phyloP scores from a whole-genome alignment of 2,329 filamentous ascomycete genomes.

The Aspergillus transmontanensis region DNA sequence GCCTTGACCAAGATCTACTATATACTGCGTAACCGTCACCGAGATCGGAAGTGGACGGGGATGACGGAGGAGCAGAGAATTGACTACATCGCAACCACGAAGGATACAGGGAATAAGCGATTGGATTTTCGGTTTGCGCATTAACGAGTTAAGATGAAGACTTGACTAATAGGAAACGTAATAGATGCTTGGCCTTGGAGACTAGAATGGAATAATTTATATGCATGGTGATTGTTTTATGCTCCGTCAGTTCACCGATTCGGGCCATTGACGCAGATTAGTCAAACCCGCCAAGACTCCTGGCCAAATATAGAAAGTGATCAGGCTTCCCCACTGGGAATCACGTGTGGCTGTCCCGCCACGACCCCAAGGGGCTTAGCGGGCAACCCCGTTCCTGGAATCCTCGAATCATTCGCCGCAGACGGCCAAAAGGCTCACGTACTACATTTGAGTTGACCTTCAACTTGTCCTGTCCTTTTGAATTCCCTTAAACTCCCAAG shows the following conservation, averaged over 20 bases:
- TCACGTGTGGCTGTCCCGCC: conserved; percentile 6
- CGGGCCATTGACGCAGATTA: background rate
- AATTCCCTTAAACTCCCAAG: background rate
- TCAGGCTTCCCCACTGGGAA: background rate
- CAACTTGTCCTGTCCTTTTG: conserved; percentile 1
- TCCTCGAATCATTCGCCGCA: conserved; percentile 4
- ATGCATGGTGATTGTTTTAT: background rate
- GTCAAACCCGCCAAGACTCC: background rate
- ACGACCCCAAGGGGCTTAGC: background rate
- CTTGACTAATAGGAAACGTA: conserved; percentile 3
- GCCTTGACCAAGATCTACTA: conserved; percentile 36
- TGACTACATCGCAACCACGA: conserved; percentile 34
- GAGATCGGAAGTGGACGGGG: conserved; percentile 33
- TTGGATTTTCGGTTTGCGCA: conserved; percentile 41
- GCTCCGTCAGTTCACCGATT: background rate
- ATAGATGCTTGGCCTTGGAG: background rate
- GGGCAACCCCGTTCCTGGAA: background rate
- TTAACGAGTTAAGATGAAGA: conserved; percentile 9
- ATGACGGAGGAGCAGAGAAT: conserved; percentile 33
- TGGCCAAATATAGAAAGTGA: conserved; percentile 1
- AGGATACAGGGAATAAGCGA: conserved; percentile 36
- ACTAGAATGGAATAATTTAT: background rate
- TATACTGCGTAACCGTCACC: conserved; percentile 29
- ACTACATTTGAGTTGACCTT: background rate
- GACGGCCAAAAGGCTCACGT: background rate